Base-by-base conservation (phyloP, 169 alveolate species). In the Hammondia hammondi region DNA sequence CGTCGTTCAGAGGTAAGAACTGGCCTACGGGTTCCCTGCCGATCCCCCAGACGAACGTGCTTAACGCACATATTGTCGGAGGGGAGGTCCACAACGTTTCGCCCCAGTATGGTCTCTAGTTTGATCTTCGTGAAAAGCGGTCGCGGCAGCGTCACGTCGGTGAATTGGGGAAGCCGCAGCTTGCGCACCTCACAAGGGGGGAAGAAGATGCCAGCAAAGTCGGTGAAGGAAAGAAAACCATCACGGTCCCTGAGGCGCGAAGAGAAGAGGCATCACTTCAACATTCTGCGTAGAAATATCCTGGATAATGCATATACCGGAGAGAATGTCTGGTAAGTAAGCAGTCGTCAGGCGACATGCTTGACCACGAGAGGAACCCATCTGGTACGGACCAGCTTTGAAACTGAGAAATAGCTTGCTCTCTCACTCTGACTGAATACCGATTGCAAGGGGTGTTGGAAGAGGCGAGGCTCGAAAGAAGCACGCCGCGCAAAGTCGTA, bases 191-290 rank as follows among this genome's bases (percentile, higher is more conserved):
- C 71, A 35, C 43, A n/a, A 4, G 61, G 72, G 32, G 37, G 17
- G 70, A 82, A 82, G 37, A 82, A 82, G 43, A 82, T 82, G n/a
- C 90, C 90, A 43, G 70, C 70, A 21, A 82, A 82, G 70, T 82
- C 90, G 43, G 70, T 67, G 43, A 82, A 46, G 43, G 90, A 82
- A n/a, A 82, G 90, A 35, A 82, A 82, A 10, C 90, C 90, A 35
- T 82, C 90, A 52, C 70, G 90, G 70, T 82, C 90, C 70, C 90
- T 82, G 90, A 14, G 70, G 2, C 61, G 90, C 43, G 32, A 27
- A 21, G 90, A 19, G 43, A 46, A 82, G 10, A n/a, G 5, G 27
- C 87, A 77, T 19, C 27, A n/a, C 21, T 17, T 29, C n/a, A 67
- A 29, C 77, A 52, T 52, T 52, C 61, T 52, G 61, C 61, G 10